Evolutionary conservation across 2,329 filamentous ascomycete genomes (phyloP), one percentile per base, ranked within the genome.

Genomic region (Aureobasidium sp.): DNA sequence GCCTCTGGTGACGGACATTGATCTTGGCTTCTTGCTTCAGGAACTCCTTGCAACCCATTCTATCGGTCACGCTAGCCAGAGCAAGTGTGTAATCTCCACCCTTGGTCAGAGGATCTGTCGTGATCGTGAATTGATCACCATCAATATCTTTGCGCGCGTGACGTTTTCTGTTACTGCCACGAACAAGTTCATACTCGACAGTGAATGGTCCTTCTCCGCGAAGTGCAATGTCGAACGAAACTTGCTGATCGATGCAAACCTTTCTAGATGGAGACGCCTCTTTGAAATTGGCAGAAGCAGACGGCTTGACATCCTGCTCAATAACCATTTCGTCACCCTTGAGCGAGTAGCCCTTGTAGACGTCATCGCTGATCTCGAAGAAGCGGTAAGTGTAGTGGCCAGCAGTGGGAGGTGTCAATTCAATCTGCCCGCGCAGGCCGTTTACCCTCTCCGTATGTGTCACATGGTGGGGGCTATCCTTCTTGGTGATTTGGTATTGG

Each of bases 81-180:
- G 90, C 84, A 56, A 98, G 72, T 10, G 86, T 88, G 67, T 97
- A 96, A 63, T 96, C 90, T 52, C 93, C 93, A 56, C 93, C 93
- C 64, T 86, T 85, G 6, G 76, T 76, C 37, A 98, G 74, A 16
- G 79, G 75, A 2, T 85, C 79, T 0, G 91, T 96, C 59, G 80
- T 80, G 64, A 98, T 90, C 32, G 77, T 85, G 65, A 84, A 84
- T 19, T 75, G 70, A 45, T 80, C 74, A 2, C 73, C 74, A 21
- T 82, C 74, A 53, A 95, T 86, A 54, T 79, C 75, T 1, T 79
- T 74, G 22, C 81, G 75, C 53, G 78, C 79, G 61, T 85, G 79
- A 48, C 86, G 85, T 58, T 81, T 84, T 50, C 90, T 82, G 70
- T 87, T 94, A 53, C 90, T 90, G 53, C 90, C 87, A 69, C 97